Evolutionary conservation across 169 alveolate species (phyloP), one percentile per base, ranked within the genome.

Genomic region (Perkinsus olseni): DNA sequence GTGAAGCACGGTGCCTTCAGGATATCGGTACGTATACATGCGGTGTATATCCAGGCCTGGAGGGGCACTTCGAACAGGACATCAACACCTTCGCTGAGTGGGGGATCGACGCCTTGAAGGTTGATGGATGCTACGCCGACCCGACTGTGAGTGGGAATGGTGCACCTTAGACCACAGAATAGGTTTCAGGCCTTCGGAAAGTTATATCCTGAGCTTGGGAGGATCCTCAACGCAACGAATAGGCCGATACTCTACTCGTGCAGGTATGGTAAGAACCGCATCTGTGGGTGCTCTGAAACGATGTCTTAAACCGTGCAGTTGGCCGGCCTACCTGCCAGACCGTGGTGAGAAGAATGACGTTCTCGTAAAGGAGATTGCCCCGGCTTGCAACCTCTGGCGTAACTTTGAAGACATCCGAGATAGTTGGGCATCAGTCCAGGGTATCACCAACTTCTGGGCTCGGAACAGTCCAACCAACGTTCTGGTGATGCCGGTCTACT

Each of bases 11-110:
- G n/a, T n/a, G n/a, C 82, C 1, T 24, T 13, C 31, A 62, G 82
- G 97, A 95, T 93, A 97, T 97, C 51, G 98, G 98, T 38, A 93
- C 91, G 51, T 93, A 91, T 51, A 96, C 97, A 0, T 97, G 98
- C 51, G 92, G 92, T 36, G 96, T 95, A 38, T 94, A 96, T 31
- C 96, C 97, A 38, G 98, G 97, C 0, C 94, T 97, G 34, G 94
- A 95, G 51, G 96, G 96, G 13, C 92, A 93, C 93, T 97, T 96
- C 92, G 95, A 95, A 34, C 93, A 74, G 34, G 98, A 96, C 95
- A 97, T 97, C 0, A 0, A 95, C 74, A 94, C 94, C n/a, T 96
- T 95, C 91, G 96, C 97, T 13, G 95, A 93, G n/a, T 96, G 97
- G 97, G 97, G 95, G 74, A 95, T 95, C 38, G 97, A 95, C 92